Conservation (phyloP, 1,139 yeast species). For the Maudiozyma humilis region DNA sequence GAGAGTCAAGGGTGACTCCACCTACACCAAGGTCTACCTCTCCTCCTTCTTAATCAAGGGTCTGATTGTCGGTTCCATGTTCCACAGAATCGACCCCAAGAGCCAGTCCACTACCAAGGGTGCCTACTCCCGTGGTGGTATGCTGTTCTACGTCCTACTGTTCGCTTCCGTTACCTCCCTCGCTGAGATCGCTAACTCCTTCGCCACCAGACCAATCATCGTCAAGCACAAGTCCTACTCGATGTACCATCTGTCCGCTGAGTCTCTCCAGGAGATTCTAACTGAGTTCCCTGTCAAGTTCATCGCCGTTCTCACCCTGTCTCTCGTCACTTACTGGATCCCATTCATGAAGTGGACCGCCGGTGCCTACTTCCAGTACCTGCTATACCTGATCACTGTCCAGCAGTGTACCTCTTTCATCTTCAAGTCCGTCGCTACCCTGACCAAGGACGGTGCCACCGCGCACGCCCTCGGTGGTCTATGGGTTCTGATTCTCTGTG, state of each 20-base stretch:
- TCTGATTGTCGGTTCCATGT: conserved; percentile 48
- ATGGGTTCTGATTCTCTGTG: conserved; percentile 43
- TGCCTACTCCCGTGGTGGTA: conserved; percentile 50
- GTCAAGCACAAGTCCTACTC: conserved; percentile 57
- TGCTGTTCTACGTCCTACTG: conserved; percentile 48
- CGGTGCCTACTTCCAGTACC: conserved; percentile 55
- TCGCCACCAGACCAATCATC: conserved; percentile 50
- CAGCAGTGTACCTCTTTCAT: conserved; percentile 47
- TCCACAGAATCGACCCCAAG: conserved; percentile 38
- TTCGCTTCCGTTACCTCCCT: conserved; percentile 50
- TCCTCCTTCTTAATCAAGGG: conserved; percentile 46
- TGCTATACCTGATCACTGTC: conserved; percentile 41
- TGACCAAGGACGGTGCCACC: conserved; percentile 45
- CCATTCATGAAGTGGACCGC: conserved; percentile 48
- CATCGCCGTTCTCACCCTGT: conserved; percentile 38
- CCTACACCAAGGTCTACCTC: conserved; percentile 43
- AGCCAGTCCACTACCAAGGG: conserved; percentile 39
- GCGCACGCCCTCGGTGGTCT: conserved; percentile 60
- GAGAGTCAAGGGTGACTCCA: conserved; percentile 47
- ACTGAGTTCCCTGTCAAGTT: conserved; percentile 53
- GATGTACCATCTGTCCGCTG: conserved; percentile 60
- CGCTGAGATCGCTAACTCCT: conserved; percentile 50
- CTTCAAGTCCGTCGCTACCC: conserved; percentile 54
- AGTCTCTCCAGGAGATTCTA: conserved; percentile 50
- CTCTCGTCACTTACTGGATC: conserved; percentile 49